Base-by-base conservation (phyloP, 2,329 filamentous ascomycete genomes). In the Fusarium sp. region DNA sequence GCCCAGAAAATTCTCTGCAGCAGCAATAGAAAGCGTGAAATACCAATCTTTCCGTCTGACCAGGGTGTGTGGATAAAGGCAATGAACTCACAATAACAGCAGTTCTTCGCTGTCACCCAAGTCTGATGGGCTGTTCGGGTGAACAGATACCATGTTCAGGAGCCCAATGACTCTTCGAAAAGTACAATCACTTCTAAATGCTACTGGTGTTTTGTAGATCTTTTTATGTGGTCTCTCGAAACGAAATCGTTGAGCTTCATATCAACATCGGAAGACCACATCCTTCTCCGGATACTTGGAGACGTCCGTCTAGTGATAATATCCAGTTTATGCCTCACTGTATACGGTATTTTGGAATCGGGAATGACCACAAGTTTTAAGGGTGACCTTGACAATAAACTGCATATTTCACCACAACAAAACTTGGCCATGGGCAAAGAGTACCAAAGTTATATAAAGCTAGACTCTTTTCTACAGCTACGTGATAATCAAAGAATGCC, bases 221-320 rank as follows among this genome's bases (percentile, higher is more conserved):
- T 27, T 13, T 4, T 27, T 18, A 4, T 13, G 3, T 8, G 6
- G 15, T 10, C 22, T 13, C 22, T 47, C 20, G 4, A 15, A 17
- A 27, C 14, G 10, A 47, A 31, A 13, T 17, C 14, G 3, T 4
- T 13, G 15, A 4, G 4, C 20, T 31, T 31, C 4, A 17, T n/a
- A 14, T 47, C 45, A 10, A 31, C 5, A 47, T n/a, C 27, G 17
- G 20, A n/a, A 31, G 14, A 3, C 14, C 7, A 17, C 27, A 22
- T 6, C 10, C 27, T 10, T 35, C 47, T 20, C 17, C 25, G 1
- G 5, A 10, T 11, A n/a, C 14, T 35, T 18, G 3, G 15, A 35
- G 31, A 35, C n/a, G 5, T 13, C 35, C 7, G 1, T 9, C 6
- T 7, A 2, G 15, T 5, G 0, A 4, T 7, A 7, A 5, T 11